Base-by-base conservation (phyloP, 345 rosid genomes). In the Citrus australasica region DNA sequence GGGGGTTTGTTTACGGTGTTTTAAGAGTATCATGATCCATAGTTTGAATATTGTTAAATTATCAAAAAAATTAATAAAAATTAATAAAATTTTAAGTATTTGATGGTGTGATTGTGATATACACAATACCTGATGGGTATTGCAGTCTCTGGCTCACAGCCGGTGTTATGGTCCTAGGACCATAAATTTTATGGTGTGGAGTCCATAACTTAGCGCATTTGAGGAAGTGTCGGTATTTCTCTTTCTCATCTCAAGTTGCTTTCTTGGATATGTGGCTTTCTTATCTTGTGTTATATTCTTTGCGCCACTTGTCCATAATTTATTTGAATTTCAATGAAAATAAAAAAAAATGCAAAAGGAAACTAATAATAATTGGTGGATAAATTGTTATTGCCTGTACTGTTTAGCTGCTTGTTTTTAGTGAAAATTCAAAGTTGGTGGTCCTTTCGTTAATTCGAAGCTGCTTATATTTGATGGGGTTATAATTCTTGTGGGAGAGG, bases 211-310 rank as follows among this genome's bases (percentile, higher is more conserved):
- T 77, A 71, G 60, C 55, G 65, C 78, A 60, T 66, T 71, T 61
- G 74, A 71, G 81, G 67, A 68, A 7, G 17, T 69, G 73, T 79
- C 66, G 60, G 73, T 25, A 33, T 56, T 58, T 61, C 32, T 51
- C 24, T n/a, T 75, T 38, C 73, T 4, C 58, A 17, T 66, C 1
- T 65, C 24, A 25, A 3, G 71, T 83, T 77, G 84, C 81, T 79
- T 77, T 82, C 76, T 35, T 19, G 22, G 68, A 76, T 80, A 77
- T 61, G 73, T 81, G 76, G 79, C 81, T 67, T 46, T 66, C 78
- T 79, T 83, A 74, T 82, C 78, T 67, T 70, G 67, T 55, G 68
- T 79, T 25, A 56, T 61, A 55, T 25, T 33, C 40, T 77, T 79
- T 33, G 56, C 21, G 25, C 82, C 83, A 82, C 83, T 82, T 75